Evolutionary conservation across 305 asterid species (phyloP).

Genomic region (Fraxinus baroniana): DNA sequence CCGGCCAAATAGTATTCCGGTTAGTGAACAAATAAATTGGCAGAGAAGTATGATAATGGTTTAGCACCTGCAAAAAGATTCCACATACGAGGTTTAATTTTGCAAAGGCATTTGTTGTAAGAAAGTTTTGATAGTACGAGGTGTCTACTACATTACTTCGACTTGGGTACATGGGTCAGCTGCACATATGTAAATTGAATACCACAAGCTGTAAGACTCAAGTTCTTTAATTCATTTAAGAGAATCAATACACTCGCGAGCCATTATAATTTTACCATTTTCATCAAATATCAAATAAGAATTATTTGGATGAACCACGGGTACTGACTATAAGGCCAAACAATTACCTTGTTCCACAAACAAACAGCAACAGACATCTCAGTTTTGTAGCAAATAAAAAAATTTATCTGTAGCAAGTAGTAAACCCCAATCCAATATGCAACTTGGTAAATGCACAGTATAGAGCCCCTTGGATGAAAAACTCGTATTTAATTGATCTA

Average conservation of each 20-base stretch:
- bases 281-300: not conserved
- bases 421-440: not conserved
- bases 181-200: not conserved
- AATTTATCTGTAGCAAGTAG: not conserved
- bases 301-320: not conserved
- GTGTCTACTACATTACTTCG: not conserved
- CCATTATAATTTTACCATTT: not conserved
- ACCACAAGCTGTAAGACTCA: not conserved
- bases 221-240: not conserved
- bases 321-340: not conserved
- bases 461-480: not conserved
- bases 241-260: not conserved
- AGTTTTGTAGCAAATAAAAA: not conserved
- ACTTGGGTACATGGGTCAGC: not conserved
- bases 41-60: not conserved
- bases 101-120: not conserved
- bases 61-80: not conserved
- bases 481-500: not conserved
- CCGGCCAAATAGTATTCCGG: not conserved
- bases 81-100: not conserved
- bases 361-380: not conserved
- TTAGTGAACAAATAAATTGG: not conserved
- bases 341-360: not conserved
- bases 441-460: not conserved
- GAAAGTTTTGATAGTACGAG: not conserved